These are phyloP conservation scores for Ceriops zippeliana DNA, from an alignment of 345 rosid genomes.

Conservation along the genomic window DNA sequence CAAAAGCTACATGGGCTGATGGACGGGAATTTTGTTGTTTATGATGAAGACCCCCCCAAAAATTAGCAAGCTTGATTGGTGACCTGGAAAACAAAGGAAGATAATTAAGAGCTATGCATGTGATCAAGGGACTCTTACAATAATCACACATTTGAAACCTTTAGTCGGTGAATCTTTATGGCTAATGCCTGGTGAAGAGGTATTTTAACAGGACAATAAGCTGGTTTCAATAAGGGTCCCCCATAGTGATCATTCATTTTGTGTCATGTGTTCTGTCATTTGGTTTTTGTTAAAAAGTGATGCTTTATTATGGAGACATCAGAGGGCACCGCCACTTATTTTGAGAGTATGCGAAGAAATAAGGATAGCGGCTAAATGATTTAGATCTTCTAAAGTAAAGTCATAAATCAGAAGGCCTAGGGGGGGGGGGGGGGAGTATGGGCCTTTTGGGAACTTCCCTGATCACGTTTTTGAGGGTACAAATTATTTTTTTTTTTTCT, in stretches of 20 bases:
- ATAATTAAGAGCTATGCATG: slow-evolving; percentile 17
- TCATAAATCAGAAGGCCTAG: background rate
- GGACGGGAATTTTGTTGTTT: slow-evolving; percentile 19
- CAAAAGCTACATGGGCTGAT: slow-evolving; percentile 9
- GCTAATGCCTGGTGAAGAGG: slow-evolving; percentile 16
- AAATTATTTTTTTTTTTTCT: no score
- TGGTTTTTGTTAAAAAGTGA: slow-evolving; percentile 29
- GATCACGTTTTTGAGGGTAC: slow-evolving; percentile 7
- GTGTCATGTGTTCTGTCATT: slow-evolving; percentile 36
- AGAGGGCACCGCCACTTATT: slow-evolving; percentile 18
- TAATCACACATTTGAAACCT: slow-evolving; percentile 34
- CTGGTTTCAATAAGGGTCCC: slow-evolving; percentile 34
- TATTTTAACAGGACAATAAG: slow-evolving; percentile 16
- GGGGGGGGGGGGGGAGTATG: background rate
- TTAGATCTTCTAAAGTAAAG: slow-evolving; percentile 44
- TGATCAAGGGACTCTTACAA: slow-evolving; percentile 19
- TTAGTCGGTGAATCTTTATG: slow-evolving; percentile 13
- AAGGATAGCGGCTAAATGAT: slow-evolving; percentile 41
- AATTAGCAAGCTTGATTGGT: slow-evolving; percentile 15
- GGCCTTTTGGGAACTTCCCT: slow-evolving; percentile 20
- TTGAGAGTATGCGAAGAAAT: slow-evolving; percentile 22
- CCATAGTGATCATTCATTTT: slow-evolving; percentile 46
- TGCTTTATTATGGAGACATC: slow-evolving; percentile 30
- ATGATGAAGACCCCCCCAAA: slow-evolving; percentile 13
- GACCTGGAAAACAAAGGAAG: slow-evolving; percentile 21